phyloP scores from a whole-genome alignment of 2,329 filamentous ascomycete species.

The Blumeria graminis region DNA sequence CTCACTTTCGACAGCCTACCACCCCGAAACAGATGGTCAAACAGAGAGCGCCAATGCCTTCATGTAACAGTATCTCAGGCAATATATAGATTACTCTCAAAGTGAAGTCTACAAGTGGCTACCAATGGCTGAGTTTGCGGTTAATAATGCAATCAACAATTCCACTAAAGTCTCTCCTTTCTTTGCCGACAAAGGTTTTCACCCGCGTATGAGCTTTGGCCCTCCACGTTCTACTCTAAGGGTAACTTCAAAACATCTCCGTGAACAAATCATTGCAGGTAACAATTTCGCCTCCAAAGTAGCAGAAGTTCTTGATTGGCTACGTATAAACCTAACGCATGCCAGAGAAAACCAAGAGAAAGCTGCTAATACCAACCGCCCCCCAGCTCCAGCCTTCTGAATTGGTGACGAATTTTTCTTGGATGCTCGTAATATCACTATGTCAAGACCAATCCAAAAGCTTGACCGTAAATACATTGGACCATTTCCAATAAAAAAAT shows the following conservation, averaged over 20 bases:
- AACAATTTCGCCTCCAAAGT: slow-evolving; percentile 1
- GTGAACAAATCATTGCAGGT: background rate
- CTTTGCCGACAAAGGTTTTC: slow-evolving; percentile 4
- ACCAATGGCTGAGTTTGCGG: slow-evolving; percentile 6
- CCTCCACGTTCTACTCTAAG: background rate
- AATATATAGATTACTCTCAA: slow-evolving; percentile 5
- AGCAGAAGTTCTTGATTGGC: background rate
- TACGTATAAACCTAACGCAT: background rate
- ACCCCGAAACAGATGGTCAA: background rate
- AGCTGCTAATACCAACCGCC: background rate
- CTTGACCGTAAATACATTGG: background rate
- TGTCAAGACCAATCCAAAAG: background rate
- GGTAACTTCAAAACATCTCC: background rate
- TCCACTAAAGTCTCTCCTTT: slow-evolving; percentile 5
- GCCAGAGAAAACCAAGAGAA: background rate
- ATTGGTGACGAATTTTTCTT: background rate
- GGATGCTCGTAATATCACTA: background rate
- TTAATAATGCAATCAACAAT: slow-evolving; percentile 3
- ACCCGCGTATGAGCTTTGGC: slow-evolving; percentile 3
- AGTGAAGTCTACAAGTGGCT: slow-evolving; percentile 5
- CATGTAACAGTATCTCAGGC: slow-evolving; percentile 4
- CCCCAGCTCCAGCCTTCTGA: background rate
- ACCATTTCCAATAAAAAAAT: slow-evolving; percentile 1
- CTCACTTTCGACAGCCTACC: background rate
- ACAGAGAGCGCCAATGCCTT: slow-evolving; percentile 5